A percentile compares a stretch with the other conserved stretches of the same genome.
Evolutionary conservation across 108 stramenopile genomes (phyloP).

Genomic region (Nitzschia palea): DNA sequence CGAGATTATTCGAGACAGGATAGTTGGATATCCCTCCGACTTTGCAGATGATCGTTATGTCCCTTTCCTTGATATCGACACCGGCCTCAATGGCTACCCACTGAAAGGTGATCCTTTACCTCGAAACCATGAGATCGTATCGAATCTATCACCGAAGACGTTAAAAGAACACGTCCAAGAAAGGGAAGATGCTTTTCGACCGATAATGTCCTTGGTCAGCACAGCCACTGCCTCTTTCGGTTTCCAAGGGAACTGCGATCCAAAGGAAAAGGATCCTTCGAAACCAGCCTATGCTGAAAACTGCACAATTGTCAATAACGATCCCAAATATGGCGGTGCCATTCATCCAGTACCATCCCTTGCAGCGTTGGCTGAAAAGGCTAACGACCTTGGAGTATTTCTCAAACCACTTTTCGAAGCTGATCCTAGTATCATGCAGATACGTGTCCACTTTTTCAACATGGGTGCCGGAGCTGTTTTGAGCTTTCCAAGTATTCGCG

Average conservation of each 20-base stretch:
- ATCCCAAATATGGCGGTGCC: slow-evolving; percentile 40
- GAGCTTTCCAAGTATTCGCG: slow-evolving; percentile 29
- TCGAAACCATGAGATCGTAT: slow-evolving; percentile 31
- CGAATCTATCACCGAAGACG: slow-evolving; percentile 1
- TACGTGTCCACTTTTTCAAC: slow-evolving; percentile 51
- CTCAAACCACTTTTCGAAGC: slow-evolving; percentile 55
- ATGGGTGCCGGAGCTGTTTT: slow-evolving; percentile 48
- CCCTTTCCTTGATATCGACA: slow-evolving; percentile 46
- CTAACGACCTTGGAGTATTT: slow-evolving; percentile 38
- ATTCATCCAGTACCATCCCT: slow-evolving; percentile 34
- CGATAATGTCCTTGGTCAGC: not conserved
- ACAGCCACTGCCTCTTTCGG: slow-evolving; percentile 30
- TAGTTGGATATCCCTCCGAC: slow-evolving; percentile 50
- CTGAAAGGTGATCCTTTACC: slow-evolving; percentile 38
- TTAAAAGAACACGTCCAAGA: slow-evolving; percentile 15
- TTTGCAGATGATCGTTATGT: slow-evolving; percentile 32
- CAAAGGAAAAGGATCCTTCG: slow-evolving; percentile 22
- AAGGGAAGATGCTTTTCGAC: not conserved
- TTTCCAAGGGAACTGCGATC: slow-evolving; percentile 59
- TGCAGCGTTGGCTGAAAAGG: slow-evolving; percentile 28
- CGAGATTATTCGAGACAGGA: slow-evolving; percentile 51
- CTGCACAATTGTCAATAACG: slow-evolving; percentile 51
- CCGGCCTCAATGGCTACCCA: slow-evolving; percentile 39
- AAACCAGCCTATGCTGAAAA: slow-evolving; percentile 33
- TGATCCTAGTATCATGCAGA: slow-evolving; percentile 22